Evolutionary conservation across 202 grass and related monocot species (phyloP), one percentile per base, ranked within the genome.

Genomic region (Miscanthus sacchariflorus): DNA sequence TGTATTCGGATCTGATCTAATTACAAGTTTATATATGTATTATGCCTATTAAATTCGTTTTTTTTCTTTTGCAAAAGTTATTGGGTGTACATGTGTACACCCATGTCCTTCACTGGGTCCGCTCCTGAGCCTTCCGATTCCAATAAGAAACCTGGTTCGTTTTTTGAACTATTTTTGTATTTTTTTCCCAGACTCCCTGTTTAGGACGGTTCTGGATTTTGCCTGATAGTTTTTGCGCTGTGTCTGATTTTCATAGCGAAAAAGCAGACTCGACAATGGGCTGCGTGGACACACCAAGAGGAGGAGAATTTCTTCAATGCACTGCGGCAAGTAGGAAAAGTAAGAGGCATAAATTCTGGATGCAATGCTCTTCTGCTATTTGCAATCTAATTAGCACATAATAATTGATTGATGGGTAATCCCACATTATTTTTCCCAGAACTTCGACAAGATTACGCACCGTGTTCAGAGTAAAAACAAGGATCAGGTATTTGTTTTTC

Each of bases 381-480:
- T 89, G 5, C 72, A 67, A 72, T 81, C 52, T 80, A 48, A 3
- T 85, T 72, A 36, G 38, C 61, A 17, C 65, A 12, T 52, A 63
- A 78, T 70, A 84, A 85, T 84, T 80, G 42, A 81, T 71, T 40
- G 73, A 84, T 88, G 77, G 72, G 6, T 80, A 81, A 91, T 74
- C 79, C 48, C 5, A 48, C 84, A 25, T 42, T 70, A 63, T 84
- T 83, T 90, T 46, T 74, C 17, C 24, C 82, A 99, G 94, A 99
- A 96, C 83, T 99, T 99, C 80, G 97, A 99, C 84, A 99, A 96
- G 92, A 96, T 99, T 65, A 99, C 97, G 3, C 92, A 89, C 46
- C 97, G 97, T 77, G 93, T 99, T 70, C 94, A 99, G 92, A 95
- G 96, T 89, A 99, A 99, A 92, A 99, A 94, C 76, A 99, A 99